These are phyloP conservation scores for Botrytis galanthina DNA, from an alignment of 2,329 filamentous ascomycete genomes.

Conservation along the genomic window DNA sequence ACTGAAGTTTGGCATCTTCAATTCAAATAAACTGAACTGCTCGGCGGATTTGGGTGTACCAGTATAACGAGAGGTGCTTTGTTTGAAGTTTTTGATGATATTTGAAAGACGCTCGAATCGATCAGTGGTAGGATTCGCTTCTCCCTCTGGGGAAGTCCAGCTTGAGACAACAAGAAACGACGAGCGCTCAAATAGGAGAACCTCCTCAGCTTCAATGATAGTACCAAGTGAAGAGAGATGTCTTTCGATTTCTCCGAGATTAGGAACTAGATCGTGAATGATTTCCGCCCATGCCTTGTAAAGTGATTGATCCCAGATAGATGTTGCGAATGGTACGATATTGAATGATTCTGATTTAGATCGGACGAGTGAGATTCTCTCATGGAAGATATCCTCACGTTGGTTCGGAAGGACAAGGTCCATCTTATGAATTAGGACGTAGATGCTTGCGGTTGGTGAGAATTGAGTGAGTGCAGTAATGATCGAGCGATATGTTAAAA, in stretches of 20 bases:
- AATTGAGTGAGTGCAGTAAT: constrained; percentile 85
- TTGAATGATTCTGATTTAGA: constrained; percentile 72
- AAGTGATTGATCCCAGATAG: constrained; percentile 96
- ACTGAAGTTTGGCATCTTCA: constrained; percentile 79
- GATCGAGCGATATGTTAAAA: constrained; percentile 88
- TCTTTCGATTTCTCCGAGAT: constrained; percentile 80
- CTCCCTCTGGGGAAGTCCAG: constrained; percentile 73
- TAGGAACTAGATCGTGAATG: constrained; percentile 96
- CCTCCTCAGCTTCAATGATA: constrained; percentile 87
- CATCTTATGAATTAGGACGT: constrained; percentile 98
- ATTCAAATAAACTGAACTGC: constrained; percentile 77
- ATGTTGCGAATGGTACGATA: constrained; percentile 87
- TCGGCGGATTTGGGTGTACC: constrained; percentile 78
- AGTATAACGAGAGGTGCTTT: constrained; percentile 72
- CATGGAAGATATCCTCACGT: constrained; percentile 79
- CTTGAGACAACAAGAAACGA: constrained; percentile 96
- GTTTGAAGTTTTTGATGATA: constrained; percentile 98
- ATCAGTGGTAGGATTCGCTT: constrained; percentile 83
- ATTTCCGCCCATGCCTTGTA: constrained; percentile 99
- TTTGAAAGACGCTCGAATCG: constrained; percentile 94
- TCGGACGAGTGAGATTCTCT: constrained; percentile 74
- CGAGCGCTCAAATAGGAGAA: constrained; percentile 91
- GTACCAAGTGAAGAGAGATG: constrained; percentile 80
- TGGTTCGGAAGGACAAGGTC: constrained; percentile 82
- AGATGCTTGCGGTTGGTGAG: constrained; percentile 77